Evolutionary conservation across 768 basidiomycete species (phyloP), one percentile per base, ranked within the genome.

Genomic region (Chalciporus pseudorubinellus): DNA sequence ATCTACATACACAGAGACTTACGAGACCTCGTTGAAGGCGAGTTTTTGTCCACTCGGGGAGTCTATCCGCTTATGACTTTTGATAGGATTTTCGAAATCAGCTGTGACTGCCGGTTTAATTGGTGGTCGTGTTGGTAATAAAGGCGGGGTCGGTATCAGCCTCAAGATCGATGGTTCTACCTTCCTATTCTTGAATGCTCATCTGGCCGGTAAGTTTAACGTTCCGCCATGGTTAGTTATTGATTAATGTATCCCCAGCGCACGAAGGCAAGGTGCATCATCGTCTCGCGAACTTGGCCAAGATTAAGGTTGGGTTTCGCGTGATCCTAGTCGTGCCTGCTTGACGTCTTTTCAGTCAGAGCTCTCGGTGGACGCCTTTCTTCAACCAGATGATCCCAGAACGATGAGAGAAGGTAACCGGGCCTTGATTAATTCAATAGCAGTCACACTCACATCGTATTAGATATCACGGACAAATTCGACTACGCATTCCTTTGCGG

Each of bases 51-150:
- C 22, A 18, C 36, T 21, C 19, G 7, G 13, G 9, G 41, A 42
- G 42, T 31, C 33, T 8, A 36, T 10, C 36, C 3, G 28, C 47
- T 44, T 22, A 55, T 45, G 4, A 18, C 19, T 22, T n/a, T 38
- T 36, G 16, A 19, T 48, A 87, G 89, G 87, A 14, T 81, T 78
- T 12, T 91, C 89, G 4, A 89, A 85, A 57, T 86, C 87, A 13
- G 82, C 84, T 18, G 95, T 98, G 1, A 87, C 93, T 1, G 82
- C 95, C 14, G 95, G 95, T 4, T 73, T 97, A 20, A 90, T 95
- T 22, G 92, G 92, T 3, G 95, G 95, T 0, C 73, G 95, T 42
- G 77, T 97, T 2, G 95, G 95, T 6, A 98, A 98, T 65, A 98
- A 98, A 65, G 83, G 95, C 1, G 91, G 88, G 14, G 90, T 95